phyloP scores from a whole-genome alignment of 305 asterid species.

The Fraxinus floribunda region DNA sequence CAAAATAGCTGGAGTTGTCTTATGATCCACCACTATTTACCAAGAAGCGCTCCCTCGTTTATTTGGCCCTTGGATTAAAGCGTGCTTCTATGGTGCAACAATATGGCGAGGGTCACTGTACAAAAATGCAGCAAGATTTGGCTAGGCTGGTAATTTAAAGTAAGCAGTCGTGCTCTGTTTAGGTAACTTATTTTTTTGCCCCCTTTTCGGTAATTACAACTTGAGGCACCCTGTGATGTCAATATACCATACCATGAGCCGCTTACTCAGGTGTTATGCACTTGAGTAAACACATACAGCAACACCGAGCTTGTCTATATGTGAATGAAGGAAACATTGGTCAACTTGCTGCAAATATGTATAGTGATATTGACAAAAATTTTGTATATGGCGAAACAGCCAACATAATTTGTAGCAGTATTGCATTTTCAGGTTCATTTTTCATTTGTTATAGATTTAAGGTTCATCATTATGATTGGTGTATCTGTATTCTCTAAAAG shows the following conservation, averaged over 20 bases:
- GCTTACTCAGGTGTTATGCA: not conserved
- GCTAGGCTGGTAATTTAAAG: not conserved
- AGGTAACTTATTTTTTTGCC: not conserved
- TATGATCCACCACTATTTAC: not conserved
- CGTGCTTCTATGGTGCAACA: not conserved
- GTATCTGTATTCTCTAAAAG: not conserved
- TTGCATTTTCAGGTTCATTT: not conserved
- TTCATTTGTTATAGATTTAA: not conserved
- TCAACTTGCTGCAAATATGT: not conserved
- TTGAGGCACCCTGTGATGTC: not conserved
- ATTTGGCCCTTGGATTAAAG: not conserved
- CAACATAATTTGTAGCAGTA: not conserved
- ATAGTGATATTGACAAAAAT: not conserved
- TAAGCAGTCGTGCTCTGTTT: not conserved
- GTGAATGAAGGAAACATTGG: not conserved
- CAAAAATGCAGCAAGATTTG: not conserved
- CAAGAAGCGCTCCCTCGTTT: not conserved
- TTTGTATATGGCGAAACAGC: not conserved
- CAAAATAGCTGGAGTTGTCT: slow-evolving; percentile 33
- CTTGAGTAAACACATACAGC: not conserved
- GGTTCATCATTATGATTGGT: not conserved
- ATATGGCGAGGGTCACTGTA: not conserved
- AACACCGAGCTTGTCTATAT: not conserved
- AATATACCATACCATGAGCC: not conserved
- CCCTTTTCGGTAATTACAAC: not conserved